Evolutionary conservation across 2,329 filamentous ascomycete species (phyloP).

Genomic region (Colletotrichum magnum): DNA sequence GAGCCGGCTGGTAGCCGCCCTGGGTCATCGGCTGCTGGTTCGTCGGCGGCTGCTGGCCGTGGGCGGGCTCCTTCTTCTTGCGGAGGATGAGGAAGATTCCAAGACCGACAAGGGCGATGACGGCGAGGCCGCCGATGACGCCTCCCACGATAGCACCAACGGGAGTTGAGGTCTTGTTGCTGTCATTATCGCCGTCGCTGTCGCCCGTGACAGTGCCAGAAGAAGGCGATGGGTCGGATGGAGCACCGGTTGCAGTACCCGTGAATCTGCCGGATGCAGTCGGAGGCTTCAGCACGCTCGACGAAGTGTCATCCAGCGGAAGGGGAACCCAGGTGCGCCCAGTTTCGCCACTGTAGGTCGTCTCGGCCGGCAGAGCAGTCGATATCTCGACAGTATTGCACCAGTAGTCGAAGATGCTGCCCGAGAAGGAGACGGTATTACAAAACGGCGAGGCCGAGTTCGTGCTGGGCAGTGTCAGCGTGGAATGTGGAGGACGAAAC

Average conservation of each 20-base stretch:
- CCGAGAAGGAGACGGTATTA: constrained; percentile 60
- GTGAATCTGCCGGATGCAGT: constrained; percentile 9
- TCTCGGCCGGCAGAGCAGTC: constrained; percentile 53
- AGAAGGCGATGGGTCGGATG: constrained; percentile 11
- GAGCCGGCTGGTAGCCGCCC: constrained; percentile 10
- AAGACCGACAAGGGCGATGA: constrained; percentile 48
- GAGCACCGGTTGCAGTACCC: not conserved
- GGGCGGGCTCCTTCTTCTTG: constrained; percentile 45
- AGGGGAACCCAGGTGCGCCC: constrained; percentile 47
- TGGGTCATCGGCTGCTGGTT: constrained; percentile 23
- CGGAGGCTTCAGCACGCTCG: constrained; percentile 3
- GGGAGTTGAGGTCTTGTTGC: constrained; percentile 41
- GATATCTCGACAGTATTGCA: constrained; percentile 54
- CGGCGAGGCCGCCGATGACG: constrained; percentile 54
- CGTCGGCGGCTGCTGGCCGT: constrained; percentile 10
- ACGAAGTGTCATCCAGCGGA: constrained; percentile 29
- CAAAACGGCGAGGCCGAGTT: constrained; percentile 54
- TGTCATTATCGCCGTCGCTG: constrained; percentile 25
- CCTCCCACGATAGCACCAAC: constrained; percentile 56
- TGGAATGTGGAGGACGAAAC: not conserved
- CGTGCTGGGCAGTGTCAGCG: constrained; percentile 52
- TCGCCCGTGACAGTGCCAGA: constrained; percentile 17
- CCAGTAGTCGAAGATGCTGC: constrained; percentile 60
- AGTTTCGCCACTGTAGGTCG: constrained; percentile 57
- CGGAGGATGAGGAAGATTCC: constrained; percentile 51